Evolutionary conservation across 352 stramenopile species (phyloP).

Genomic region (Phytophthora sojae): DNA sequence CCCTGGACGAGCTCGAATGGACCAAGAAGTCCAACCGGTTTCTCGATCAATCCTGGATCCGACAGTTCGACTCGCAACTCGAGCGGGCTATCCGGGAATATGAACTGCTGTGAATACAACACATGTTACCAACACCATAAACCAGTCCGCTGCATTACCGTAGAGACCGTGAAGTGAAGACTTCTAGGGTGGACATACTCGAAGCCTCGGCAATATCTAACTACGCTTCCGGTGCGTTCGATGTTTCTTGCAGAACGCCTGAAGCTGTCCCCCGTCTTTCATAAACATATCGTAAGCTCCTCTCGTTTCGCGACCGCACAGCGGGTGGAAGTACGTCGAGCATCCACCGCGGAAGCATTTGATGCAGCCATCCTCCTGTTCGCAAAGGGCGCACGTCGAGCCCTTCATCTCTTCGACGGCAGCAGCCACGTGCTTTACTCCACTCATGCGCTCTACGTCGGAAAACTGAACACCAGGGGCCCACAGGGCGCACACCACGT

Average conservation of each 20-base stretch:
- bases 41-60: conserved; percentile 79
- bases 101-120: conserved; percentile 58
- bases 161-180: conserved; percentile 42
- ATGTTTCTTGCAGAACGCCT: conserved; percentile 84
- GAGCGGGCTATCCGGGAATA: conserved; percentile 76
- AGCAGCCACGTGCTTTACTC: conserved; percentile 76
- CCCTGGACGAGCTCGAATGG: conserved; percentile 71
- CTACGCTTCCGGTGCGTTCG: conserved; percentile 58
- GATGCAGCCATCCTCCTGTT: conserved; percentile 78
- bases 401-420: conserved; percentile 75
- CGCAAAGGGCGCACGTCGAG: conserved; percentile 68
- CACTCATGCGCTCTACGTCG: conserved; percentile 85
- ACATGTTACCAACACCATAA: conserved; percentile 23
- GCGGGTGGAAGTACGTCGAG: conserved; percentile 78
- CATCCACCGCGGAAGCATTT: conserved; percentile 84
- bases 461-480: conserved; percentile 86
- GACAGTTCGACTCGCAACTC: conserved; percentile 84
- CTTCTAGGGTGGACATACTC: conserved; percentile 34
- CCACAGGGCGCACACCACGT: conserved; percentile 90
- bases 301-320: conserved; percentile 84
- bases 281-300: conserved; percentile 92
- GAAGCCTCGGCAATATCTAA: conserved; percentile 44
- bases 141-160: conserved; percentile 44
- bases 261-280: conserved; percentile 86
- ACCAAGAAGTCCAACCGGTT: conserved; percentile 80